Evolutionary conservation across 2,329 filamentous ascomycete genomes (phyloP).

Genomic region (Trichophyton equinum): DNA sequence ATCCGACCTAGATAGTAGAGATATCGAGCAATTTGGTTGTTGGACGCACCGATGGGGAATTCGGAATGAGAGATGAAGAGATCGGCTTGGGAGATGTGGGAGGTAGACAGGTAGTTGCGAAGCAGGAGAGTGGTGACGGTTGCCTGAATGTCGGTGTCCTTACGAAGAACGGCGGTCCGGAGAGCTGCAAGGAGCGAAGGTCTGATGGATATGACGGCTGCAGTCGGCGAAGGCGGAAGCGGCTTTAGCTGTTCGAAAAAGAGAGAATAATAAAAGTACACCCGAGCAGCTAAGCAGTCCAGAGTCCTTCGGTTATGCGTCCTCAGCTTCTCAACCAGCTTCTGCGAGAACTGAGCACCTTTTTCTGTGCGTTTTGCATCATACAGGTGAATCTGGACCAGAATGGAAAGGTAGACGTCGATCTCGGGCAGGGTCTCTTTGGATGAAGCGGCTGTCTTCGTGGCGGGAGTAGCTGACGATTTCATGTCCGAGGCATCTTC

Average conservation of each 20-base stretch:
- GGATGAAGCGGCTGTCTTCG: constrained; percentile 26
- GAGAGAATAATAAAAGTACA: constrained; percentile 95
- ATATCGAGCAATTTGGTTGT: constrained; percentile 96
- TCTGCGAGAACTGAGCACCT: constrained; percentile 72
- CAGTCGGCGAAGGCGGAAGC: constrained; percentile 76
- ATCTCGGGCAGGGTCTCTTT: constrained; percentile 78
- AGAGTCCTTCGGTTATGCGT: constrained; percentile 83
- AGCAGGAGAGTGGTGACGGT: constrained; percentile 89
- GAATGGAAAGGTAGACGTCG: constrained; percentile 76
- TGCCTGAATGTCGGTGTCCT: constrained; percentile 94
- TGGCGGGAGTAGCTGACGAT: constrained; percentile 20
- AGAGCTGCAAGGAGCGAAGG: constrained; percentile 77
- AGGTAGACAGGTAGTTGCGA: constrained; percentile 89
- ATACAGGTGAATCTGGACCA: constrained; percentile 76
- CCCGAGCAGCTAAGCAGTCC: constrained; percentile 84
- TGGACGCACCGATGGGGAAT: constrained; percentile 86
- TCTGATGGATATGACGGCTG: constrained; percentile 73
- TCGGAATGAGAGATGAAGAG: constrained; percentile 89
- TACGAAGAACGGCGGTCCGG: constrained; percentile 87
- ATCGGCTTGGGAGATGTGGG: constrained; percentile 93
- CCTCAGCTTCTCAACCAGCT: constrained; percentile 73
- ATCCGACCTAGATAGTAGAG: constrained; percentile 96
- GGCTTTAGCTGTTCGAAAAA: constrained; percentile 88
- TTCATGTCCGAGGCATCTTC: constrained; percentile 50
- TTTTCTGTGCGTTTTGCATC: constrained; percentile 70